Evolutionary conservation across 352 stramenopile genomes (phyloP), one percentile per base, ranked within the genome.

Genomic region (Phytophthora nicotianae): DNA sequence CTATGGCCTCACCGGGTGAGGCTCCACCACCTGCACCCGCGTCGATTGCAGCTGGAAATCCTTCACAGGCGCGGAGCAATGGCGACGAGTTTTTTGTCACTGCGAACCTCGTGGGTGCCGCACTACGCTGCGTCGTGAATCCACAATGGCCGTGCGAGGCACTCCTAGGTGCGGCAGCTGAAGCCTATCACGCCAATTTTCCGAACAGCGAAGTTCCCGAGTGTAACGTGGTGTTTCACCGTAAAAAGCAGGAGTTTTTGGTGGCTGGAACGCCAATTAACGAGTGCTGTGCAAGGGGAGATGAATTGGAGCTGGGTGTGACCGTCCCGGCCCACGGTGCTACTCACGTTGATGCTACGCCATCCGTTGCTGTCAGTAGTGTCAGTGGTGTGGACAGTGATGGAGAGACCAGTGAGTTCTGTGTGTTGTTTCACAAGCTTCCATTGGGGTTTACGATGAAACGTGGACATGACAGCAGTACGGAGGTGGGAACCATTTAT

Each of bases 361-460:
- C 52, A 5, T 73, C 68, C 2, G 35, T 61, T 46, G 35, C 58
- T 5, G 5, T n/a, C 26, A 76, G 70, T 50, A 62, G 60, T 26
- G 54, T 72, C 35, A 70, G 75, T 62, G 60, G 62, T 23, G 60
- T 67, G 10, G 50, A 72, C 24, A 57, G 41, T 29, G 69, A 70
- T 16, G 58, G 49, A 33, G 58, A 62, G 23, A 68, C 21, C 40
- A 88, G 58, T 51, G 83, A 90, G 53, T 95, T 96, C 53, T 71
- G 72, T 20, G 72, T 96, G 50, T 56, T 92, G 33, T 96, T 96
- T 59, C 86, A 96, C 68, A 87, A 83, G 27, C 78, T 95, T 13
- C 88, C 88, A 38, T 74, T 96, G 17, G 88, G 88, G 7, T 95
- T 96, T 54, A 94, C 86, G 5, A 82, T 96, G 70, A 91, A 91